Percentiles rank a stretch among this genome's conserved stretches.
phyloP scores from a whole-genome alignment of 2,329 filamentous ascomycete genomes.

The Neonectria ditissima region DNA sequence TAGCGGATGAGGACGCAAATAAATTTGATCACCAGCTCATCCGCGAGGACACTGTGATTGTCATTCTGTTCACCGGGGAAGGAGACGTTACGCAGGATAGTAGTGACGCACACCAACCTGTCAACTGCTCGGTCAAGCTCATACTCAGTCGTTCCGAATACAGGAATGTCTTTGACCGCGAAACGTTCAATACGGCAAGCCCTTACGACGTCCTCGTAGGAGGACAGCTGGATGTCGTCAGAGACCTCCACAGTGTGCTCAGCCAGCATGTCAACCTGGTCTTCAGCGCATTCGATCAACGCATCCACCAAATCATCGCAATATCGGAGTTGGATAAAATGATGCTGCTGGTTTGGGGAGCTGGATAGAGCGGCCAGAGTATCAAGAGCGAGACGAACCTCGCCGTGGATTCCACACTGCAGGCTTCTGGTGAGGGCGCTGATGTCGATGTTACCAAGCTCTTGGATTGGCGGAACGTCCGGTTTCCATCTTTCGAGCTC shows the following conservation, averaged over 20 bases:
- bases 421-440: slow-evolving; percentile 89
- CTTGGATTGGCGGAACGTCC: slow-evolving; percentile 77
- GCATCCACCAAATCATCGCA: slow-evolving; percentile 92
- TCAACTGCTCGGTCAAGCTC: slow-evolving; percentile 89
- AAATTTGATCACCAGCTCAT: slow-evolving; percentile 83
- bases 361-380: slow-evolving; percentile 76
- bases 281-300: slow-evolving; percentile 89
- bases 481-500: slow-evolving; percentile 78
- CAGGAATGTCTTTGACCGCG: slow-evolving; percentile 76
- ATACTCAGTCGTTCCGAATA: slow-evolving; percentile 82
- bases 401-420: slow-evolving; percentile 88
- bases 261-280: slow-evolving; percentile 85
- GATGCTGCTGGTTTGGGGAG: slow-evolving; percentile 76
- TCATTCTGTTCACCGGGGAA: slow-evolving; percentile 72
- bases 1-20: slow-evolving; percentile 86
- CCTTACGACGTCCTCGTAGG: slow-evolving; percentile 89
- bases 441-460: slow-evolving; percentile 90
- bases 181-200: slow-evolving; percentile 81
- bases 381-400: slow-evolving; percentile 91
- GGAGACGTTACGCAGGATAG: slow-evolving; percentile 91
- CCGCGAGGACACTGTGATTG: slow-evolving; percentile 81
- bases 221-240: slow-evolving; percentile 82
- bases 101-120: slow-evolving; percentile 88
- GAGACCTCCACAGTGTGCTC: slow-evolving; percentile 88
- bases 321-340: slow-evolving; percentile 74